phyloP scores from a whole-genome alignment of 352 stramenopile species.

The Pythium biforme region DNA sequence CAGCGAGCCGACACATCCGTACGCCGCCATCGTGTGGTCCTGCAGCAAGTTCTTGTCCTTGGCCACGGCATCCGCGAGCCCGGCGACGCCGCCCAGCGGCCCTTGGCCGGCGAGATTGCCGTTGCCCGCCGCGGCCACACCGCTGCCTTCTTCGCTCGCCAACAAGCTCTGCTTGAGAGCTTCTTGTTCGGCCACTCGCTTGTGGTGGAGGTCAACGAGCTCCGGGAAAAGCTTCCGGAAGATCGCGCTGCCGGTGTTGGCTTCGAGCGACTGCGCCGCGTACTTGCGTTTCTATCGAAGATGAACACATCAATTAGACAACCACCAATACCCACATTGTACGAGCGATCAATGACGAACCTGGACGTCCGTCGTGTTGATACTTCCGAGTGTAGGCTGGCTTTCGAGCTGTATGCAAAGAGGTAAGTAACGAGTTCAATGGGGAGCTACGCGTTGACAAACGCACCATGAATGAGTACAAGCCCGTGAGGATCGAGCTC shows the following conservation, averaged over 20 bases:
- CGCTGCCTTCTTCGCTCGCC: constrained; percentile 9
- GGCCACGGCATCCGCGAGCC: constrained; percentile 16
- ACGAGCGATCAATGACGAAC: constrained; percentile 11
- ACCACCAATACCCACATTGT: not conserved
- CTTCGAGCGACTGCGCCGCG: constrained; percentile 70
- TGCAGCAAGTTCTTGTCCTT: constrained; percentile 24
- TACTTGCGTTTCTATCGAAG: constrained; percentile 70
- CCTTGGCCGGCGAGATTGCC: not conserved
- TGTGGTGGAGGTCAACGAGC: constrained; percentile 73
- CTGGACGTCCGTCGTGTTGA: constrained; percentile 80
- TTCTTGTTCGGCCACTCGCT: constrained; percentile 37
- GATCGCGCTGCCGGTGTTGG: constrained; percentile 74
- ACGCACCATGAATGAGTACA: constrained; percentile 94
- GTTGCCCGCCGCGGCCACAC: not conserved
- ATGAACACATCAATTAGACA: not conserved
- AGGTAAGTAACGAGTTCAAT: not conserved
- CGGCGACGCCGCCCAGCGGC: constrained; percentile 6
- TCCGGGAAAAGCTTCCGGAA: constrained; percentile 91
- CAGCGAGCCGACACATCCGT: constrained; percentile 37
- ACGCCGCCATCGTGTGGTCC: constrained; percentile 32
- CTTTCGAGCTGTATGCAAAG: constrained; percentile 48
- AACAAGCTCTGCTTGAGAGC: constrained; percentile 37
- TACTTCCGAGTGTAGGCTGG: constrained; percentile 86
- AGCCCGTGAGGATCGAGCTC: constrained; percentile 93
- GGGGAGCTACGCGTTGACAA: not conserved